Evolutionary conservation across 305 asterid genomes (phyloP), one percentile per base, ranked within the genome.

Genomic region (Solanum chacoense): DNA sequence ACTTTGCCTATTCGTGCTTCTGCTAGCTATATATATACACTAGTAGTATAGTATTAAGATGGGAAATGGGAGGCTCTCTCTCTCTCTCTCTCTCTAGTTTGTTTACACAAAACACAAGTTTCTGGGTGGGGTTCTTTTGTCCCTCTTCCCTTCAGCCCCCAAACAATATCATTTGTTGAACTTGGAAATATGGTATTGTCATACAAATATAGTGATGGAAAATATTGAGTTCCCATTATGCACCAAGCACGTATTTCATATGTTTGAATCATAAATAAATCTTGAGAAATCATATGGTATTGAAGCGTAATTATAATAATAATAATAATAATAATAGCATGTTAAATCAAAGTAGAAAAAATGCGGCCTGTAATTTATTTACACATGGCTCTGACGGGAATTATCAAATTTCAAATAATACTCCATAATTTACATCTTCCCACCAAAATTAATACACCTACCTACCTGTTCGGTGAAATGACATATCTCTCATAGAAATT

Each of bases 1-100:
- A 97, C 94, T 94, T 95, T 81, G 99, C 98, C 8, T 95, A 95
- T 89, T 93, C 99, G 8, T 97, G 99, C 88, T 96, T 92, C 89
- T 96, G 99, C 93, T 96, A 95, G 94, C 14, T 79, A 42, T 42
- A 80, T 79, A 42, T 42, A 80, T 28, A 42, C 86, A 32, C 14
- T 26, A 26, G 5, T 40, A 32, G 34, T 32, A 32, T 32, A 26
- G 6, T 80, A 26, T 42, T 81, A 81, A 42, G 86, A 81, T 81
- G 67, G 22, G 59, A 45, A 29, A 72, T 72, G 78, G 35, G 78
- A 5, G 36, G 80, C 13, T 31, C 24, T 37, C 32, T 37, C 85
- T 79, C 37, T 32, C 35, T 34, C 42, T 38, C 12, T 31, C 26
- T 38, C 34, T 38, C 69, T 83, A 16, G 38, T 45, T 81, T 81